Evolutionary conservation across 768 basidiomycete species (phyloP), one percentile per base, ranked within the genome.

Genomic region (Lanmaoa pseudosensibilis): DNA sequence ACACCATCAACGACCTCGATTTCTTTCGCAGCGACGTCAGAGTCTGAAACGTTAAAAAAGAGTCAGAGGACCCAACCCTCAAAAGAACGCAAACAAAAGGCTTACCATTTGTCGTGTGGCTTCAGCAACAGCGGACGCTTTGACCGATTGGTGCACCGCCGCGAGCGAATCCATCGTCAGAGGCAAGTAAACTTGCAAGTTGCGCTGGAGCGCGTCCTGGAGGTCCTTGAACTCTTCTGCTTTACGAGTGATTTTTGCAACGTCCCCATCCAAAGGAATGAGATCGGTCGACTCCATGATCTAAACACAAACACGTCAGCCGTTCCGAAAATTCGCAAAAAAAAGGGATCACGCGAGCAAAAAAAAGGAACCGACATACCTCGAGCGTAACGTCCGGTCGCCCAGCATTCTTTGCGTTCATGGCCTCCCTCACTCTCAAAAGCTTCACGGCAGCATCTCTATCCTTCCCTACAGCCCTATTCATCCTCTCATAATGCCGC

Each of bases 101-200:
- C 83, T 55, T 57, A 92, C 90, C 80, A 87, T 81, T 64, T 94
- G 88, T 60, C 89, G 79, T 2, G 84, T 87, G 38, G 83, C 81
- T 65, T 96, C 94, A 13, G 87, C 82, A 21, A 83, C 84, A 41
- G 80, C 75, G 30, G 88, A 86, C 12, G 77, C 75, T 71, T 96
- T 96, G 55, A 85, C 76, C 55, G 82, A 83, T 54, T 87, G 87
- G 63, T 96, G 90, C 16, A 95, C 83, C 15, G 81, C 85, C 47
- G 90, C 88, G 27, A 98, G 83, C 30, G 88, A 84, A 67, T 94
- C 93, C 97, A 98, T 99, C 21, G 92, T 89, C 38, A 94, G 81
- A 34, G 90, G 83, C 47, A 98, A 80, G 70, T 97, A 90, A 2
- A 84, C 83, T 65, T 93, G 92, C 70, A 98, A 73, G 75, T 96